Conservation (phyloP, 2,329 filamentous ascomycete species). For the Beauveria brongniartii region DNA sequence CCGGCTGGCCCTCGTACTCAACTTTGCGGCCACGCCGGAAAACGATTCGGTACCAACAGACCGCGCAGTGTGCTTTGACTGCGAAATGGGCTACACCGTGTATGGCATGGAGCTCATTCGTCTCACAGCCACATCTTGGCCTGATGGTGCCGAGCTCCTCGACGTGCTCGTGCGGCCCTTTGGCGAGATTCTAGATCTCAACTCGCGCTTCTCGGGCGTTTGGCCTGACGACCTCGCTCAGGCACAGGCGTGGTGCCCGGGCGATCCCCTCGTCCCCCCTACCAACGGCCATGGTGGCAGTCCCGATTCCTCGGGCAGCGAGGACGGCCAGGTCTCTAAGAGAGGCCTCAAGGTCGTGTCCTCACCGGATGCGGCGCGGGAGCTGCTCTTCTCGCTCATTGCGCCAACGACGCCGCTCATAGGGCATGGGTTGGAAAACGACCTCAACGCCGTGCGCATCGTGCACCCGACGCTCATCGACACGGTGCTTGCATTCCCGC, state of each 20-base stretch:
- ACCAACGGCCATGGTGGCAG: slow-evolving; percentile 17
- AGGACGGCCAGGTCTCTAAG: slow-evolving; percentile 23
- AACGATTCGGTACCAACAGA: slow-evolving; percentile 44
- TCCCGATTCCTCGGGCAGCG: slow-evolving; percentile 14
- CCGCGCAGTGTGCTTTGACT: slow-evolving; percentile 79
- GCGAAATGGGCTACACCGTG: slow-evolving; percentile 95
- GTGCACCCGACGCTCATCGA: slow-evolving; percentile 82
- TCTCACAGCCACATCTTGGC: slow-evolving; percentile 84
- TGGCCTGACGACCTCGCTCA: slow-evolving; percentile 66
- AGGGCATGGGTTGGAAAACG: slow-evolving; percentile 92
- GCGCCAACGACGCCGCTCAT: slow-evolving; percentile 74
- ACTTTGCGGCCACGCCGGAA: slow-evolving; percentile 69
- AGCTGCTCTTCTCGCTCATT: slow-evolving; percentile 68
- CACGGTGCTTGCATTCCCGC: slow-evolving; percentile 76
- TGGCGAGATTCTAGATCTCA: slow-evolving; percentile 81
- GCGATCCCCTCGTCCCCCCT: slow-evolving; percentile 18
- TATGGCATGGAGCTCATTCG: slow-evolving; percentile 83
- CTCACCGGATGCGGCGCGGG: slow-evolving; percentile 66
- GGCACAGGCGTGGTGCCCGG: slow-evolving; percentile 48
- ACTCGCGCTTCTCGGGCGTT: slow-evolving; percentile 87
- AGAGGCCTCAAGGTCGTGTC: slow-evolving; percentile 61
- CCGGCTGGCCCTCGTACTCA: slow-evolving; percentile 67
- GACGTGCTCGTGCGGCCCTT: slow-evolving; percentile 80
- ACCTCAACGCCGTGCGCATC: slow-evolving; percentile 76
- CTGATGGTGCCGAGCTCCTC: slow-evolving; percentile 62